Evolutionary conservation across 768 basidiomycete genomes (phyloP).

Genomic region (Coprinopsis sp.): DNA sequence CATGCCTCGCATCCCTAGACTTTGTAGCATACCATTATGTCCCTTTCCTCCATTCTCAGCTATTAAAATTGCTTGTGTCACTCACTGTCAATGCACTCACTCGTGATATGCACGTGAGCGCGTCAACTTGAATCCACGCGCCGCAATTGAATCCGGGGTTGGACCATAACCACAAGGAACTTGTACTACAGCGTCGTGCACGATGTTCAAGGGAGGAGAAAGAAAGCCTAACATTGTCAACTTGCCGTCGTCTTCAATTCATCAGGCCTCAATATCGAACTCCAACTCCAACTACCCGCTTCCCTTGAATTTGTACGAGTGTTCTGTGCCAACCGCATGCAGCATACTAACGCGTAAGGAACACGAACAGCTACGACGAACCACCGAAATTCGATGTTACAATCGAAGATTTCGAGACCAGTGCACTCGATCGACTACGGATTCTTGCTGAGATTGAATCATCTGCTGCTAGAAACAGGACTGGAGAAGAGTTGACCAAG

Average conservation of each 20-base stretch:
- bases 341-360: slow-evolving; percentile 69
- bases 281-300: slow-evolving; percentile 2
- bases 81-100: neutral
- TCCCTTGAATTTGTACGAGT: slow-evolving; percentile 25
- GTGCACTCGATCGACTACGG: slow-evolving; percentile 82
- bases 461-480: slow-evolving; percentile 74
- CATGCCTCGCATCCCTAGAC: neutral
- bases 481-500: slow-evolving; percentile 70
- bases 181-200: neutral
- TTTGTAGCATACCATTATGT: slow-evolving; percentile 6
- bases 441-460: slow-evolving; percentile 90
- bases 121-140: too few species aligned
- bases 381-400: slow-evolving; percentile 88
- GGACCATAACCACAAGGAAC: too few species aligned
- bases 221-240: neutral
- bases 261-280: neutral
- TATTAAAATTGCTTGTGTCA: neutral
- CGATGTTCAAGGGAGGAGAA: slow-evolving; percentile 11
- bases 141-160: too few species aligned
- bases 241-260: neutral
- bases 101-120: neutral
- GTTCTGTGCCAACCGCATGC: slow-evolving; percentile 54
- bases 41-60: neutral
- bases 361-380: slow-evolving; percentile 65
- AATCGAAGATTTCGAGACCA: slow-evolving; percentile 91